Evolutionary conservation across 306 rosid species (phyloP).

Genomic region (Rosa persica): DNA sequence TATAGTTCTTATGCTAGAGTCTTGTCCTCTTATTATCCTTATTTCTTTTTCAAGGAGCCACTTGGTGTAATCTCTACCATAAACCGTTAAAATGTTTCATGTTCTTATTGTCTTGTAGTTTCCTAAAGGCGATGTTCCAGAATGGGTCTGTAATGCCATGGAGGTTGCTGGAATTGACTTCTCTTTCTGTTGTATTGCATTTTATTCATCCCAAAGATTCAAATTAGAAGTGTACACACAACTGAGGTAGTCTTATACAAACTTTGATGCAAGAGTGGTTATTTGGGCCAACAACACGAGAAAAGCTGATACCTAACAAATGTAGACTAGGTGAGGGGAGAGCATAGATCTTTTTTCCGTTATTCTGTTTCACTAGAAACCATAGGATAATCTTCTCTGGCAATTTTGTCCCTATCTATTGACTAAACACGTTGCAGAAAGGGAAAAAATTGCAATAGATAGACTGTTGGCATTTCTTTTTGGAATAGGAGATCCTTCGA

Average conservation of each 20-base stretch:
- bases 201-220: slow-evolving; percentile 27
- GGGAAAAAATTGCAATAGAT: background rate
- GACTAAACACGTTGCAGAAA: background rate
- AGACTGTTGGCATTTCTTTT: background rate
- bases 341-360: slow-evolving; percentile 53
- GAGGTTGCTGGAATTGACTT: slow-evolving; percentile 94
- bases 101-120: background rate
- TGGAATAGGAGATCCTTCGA: background rate
- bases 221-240: slow-evolving; percentile 8
- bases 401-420: slow-evolving; percentile 7
- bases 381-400: background rate
- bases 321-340: slow-evolving; percentile 24
- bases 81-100: background rate
- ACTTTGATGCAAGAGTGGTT: slow-evolving; percentile 4
- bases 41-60: background rate
- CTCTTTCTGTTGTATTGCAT: slow-evolving; percentile 71
- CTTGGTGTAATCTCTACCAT: background rate
- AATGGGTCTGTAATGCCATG: slow-evolving; percentile 97
- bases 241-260: slow-evolving; percentile 19
- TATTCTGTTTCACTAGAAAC: slow-evolving; percentile 41
- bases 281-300: background rate
- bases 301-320: slow-evolving; percentile 17
- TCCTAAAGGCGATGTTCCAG: slow-evolving; percentile 67
- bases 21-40: background rate
- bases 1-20: background rate